Base-by-base conservation (phyloP, 768 basidiomycete species). In the Cubamyces lactineus region DNA sequence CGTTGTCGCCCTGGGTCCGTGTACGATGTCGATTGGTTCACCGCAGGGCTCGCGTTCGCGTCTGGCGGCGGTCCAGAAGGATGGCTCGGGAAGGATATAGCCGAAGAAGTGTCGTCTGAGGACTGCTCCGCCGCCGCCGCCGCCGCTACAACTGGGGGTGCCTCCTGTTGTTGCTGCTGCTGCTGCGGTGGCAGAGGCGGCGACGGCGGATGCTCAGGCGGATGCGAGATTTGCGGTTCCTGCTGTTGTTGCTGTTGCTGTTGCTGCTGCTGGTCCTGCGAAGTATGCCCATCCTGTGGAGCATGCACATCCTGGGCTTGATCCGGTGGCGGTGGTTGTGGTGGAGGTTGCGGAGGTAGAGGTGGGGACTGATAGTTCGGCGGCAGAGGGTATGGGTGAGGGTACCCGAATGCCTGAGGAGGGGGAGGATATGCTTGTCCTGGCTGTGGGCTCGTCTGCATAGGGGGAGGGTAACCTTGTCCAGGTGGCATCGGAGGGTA, bases 341-440 rank as follows among this genome's bases (percentile, higher is more conserved):
- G 28, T n/a, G 34, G 4, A 16, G 28, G 50, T 7, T 51, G 50
- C 7, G 50, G 54, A 43, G 9, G 55, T 39, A 55, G 17, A 41
- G 56, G 60, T 12, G 56, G 52, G 41, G 59, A 40, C 50, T 53
- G 62, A 34, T 53, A 61, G 50, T 46, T 41, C 28, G 54, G 59
- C 45, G 54, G 60, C 2, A 58, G 61, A 2, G 67, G 62, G 47
- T 67, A 67, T 21, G 64, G 43, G 48, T 72, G 70, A 4, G 68
- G 68, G 26, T 65, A 59, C 24, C 68, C 66, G 23, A 64, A 59
- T 21, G 62, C 52, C 49, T 41, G 67, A 24, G 46, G 61, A 46
- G 41, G 59, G 15, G 53, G 53, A 45, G 43, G 58, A 46, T 43
- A 63, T 28, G 54, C 21, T n/a, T 61, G 53, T 16, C 38, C 57